Evolutionary conservation across 1,139 yeast genomes (phyloP), one percentile per base, ranked within the genome.

Genomic region (Pichia sp.): DNA sequence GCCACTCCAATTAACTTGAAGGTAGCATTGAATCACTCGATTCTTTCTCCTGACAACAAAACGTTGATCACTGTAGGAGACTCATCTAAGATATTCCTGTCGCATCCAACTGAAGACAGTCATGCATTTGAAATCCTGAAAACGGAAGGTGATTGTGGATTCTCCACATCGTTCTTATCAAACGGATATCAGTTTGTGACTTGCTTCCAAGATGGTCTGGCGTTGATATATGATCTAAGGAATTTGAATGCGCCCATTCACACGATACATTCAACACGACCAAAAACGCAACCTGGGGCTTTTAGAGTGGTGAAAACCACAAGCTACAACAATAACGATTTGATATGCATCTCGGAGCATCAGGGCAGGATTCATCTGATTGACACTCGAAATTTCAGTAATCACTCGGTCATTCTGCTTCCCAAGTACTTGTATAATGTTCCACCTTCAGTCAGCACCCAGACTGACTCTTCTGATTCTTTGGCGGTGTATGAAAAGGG

Each of bases 151-250:
- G 95, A 85, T 53, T 76, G 83, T 44, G 97, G 96, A 4, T 86
- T 88, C 59, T 87, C 95, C 3, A 77, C 86, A 1, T 76, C 84
- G n/a, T 87, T 81, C 64, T 81, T 83, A 52, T 73, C 82, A 26
- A 78, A 83, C 43, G 95, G 92, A 26, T 56, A 73, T 48, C 72
- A 80, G 54, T 84, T 88, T 62, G 81, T 95, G 2, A 78, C 86
- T 0, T 81, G 90, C 28, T 87, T 86, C 60, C 95, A 88, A 63
- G 88, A 85, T 58, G 97, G 97, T 6, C 67, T 78, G 33, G 82
- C 94, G 51, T 67, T 81, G 50, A 65, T 88, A 27, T 88, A 81
- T 60, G 97, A 88, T 61, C 62, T 85, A 27, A 68, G 97, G 52
- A 81, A 81, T 49, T 58, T 77, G 44, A 56, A 60, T 2, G 49